Conservation (phyloP, 2,329 filamentous ascomycete genomes). For the Pleurostoma richardsiae region DNA sequence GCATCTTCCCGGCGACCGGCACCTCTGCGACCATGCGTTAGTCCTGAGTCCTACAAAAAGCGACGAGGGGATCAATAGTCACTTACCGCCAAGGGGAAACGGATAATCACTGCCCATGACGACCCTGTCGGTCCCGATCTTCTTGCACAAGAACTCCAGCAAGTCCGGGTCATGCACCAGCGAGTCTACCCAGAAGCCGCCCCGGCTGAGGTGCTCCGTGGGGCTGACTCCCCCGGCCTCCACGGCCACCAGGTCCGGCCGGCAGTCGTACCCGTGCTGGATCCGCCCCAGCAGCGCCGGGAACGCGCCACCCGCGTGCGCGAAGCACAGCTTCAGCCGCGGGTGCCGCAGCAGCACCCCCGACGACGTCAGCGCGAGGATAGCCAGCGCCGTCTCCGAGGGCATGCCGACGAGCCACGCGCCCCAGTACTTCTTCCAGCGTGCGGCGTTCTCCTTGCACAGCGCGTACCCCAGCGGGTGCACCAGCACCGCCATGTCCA, state of each 20-base stretch:
- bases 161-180: constrained; percentile 27
- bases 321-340: constrained; percentile 23
- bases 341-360: constrained; percentile 23
- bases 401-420: constrained; percentile 30
- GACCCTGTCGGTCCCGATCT: constrained; percentile 22
- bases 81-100: constrained; percentile 23
- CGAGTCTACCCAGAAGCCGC: constrained; percentile 26
- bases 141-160: constrained; percentile 24
- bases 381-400: constrained; percentile 25
- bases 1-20: constrained; percentile 24
- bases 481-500: constrained; percentile 25
- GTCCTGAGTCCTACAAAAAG: neutral
- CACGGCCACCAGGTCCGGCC: constrained; percentile 25
- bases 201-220: constrained; percentile 18
- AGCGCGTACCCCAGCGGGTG: constrained; percentile 27
- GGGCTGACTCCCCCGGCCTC: constrained; percentile 21
- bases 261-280: constrained; percentile 26
- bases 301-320: constrained; percentile 28
- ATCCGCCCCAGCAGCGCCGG: constrained; percentile 26
- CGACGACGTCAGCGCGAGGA: constrained; percentile 22
- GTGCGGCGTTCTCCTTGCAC: constrained; percentile 20
- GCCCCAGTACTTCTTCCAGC: constrained; percentile 25
- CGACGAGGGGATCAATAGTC: neutral
- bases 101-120: constrained; percentile 29
- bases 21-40: constrained; percentile 13